A percentile compares a stretch with the other conserved stretches of the same genome.
phyloP scores from a whole-genome alignment of 2,329 filamentous ascomycete species.

The Colletotrichum eremochloae region DNA sequence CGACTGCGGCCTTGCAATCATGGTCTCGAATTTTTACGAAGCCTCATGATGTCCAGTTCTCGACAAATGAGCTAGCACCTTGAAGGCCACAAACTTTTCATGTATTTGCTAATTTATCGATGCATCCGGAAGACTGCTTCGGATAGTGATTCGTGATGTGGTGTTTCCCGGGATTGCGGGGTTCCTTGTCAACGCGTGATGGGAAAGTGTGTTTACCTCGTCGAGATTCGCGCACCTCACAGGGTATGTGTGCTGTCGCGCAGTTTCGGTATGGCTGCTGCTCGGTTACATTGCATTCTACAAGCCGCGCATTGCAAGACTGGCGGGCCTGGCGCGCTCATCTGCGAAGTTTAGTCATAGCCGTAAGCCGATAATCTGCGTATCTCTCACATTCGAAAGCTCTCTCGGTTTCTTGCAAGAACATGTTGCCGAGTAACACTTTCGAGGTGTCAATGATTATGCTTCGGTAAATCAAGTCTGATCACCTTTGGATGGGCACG shows the following conservation, averaged over 20 bases:
- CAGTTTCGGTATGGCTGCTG: conserved; percentile 52
- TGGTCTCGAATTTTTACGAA: neutral
- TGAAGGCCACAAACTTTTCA: conserved; percentile 1
- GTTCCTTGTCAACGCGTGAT: conserved; percentile 22
- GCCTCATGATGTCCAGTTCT: neutral
- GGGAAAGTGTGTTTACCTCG: conserved; percentile 49
- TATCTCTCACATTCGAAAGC: too few species aligned
- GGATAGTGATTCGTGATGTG: neutral
- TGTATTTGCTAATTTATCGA: neutral
- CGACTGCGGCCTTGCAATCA: neutral
- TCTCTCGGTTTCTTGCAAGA: neutral
- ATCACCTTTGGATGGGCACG: neutral
- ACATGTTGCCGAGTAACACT: neutral
- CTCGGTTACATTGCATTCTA: conserved; percentile 54
- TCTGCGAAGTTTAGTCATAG: conserved; percentile 42
- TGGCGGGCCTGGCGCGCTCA: conserved; percentile 50
- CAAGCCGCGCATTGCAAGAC: conserved; percentile 51
- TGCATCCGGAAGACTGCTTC: neutral
- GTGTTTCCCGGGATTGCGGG: neutral
- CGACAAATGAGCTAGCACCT: conserved; percentile 3
- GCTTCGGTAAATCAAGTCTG: too few species aligned
- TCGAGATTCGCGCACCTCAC: conserved; percentile 52
- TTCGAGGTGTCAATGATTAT: neutral
- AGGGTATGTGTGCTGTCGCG: conserved; percentile 45
- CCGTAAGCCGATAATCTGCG: neutral